These are phyloP conservation scores for Bipolaris gigantea DNA, from an alignment of 2,329 filamentous ascomycete genomes.

Conservation along the genomic window DNA sequence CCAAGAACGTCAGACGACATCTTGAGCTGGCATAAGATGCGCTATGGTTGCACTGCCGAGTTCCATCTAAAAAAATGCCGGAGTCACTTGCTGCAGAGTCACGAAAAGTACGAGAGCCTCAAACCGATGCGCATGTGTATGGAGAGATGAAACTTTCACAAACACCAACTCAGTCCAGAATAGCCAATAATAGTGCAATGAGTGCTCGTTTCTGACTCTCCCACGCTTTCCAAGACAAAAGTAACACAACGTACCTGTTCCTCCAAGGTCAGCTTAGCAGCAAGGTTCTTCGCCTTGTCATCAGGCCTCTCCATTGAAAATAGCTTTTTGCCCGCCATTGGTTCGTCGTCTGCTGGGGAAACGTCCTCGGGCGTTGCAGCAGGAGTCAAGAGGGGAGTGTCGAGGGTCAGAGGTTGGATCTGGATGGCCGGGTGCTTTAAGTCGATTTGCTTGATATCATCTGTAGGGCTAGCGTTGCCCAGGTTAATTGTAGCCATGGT, in stretches of 20 bases:
- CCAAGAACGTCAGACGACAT: slow-evolving; percentile 10
- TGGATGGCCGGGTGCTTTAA: slow-evolving; percentile 40
- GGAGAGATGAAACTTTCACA: neutral
- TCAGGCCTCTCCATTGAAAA: slow-evolving; percentile 38
- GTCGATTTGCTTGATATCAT: slow-evolving; percentile 29
- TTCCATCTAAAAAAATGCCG: neutral
- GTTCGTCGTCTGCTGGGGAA: slow-evolving; percentile 25
- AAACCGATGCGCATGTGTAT: neutral
- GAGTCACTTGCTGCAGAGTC: neutral
- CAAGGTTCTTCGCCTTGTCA: slow-evolving; percentile 41
- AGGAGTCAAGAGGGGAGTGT: slow-evolving; percentile 35
- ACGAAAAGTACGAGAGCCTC: neutral
- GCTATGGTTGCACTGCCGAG: slow-evolving; percentile 1
- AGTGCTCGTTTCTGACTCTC: no score
- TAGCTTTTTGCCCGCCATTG: slow-evolving; percentile 41
- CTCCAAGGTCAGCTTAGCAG: slow-evolving; percentile 42
- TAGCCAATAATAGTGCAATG: neutral
- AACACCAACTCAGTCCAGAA: neutral
- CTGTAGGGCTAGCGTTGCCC: slow-evolving; percentile 31
- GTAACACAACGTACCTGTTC: slow-evolving; percentile 41
- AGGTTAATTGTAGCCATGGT: slow-evolving; percentile 40
- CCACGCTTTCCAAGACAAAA: slow-evolving; percentile 2
- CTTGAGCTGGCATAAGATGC: slow-evolving; percentile 6
- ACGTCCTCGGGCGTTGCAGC: slow-evolving; percentile 32
- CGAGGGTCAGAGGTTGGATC: slow-evolving; percentile 32